Conservation (phyloP, 371 early-diverging fungal species). For the Hamiltosporidium magnivora region DNA sequence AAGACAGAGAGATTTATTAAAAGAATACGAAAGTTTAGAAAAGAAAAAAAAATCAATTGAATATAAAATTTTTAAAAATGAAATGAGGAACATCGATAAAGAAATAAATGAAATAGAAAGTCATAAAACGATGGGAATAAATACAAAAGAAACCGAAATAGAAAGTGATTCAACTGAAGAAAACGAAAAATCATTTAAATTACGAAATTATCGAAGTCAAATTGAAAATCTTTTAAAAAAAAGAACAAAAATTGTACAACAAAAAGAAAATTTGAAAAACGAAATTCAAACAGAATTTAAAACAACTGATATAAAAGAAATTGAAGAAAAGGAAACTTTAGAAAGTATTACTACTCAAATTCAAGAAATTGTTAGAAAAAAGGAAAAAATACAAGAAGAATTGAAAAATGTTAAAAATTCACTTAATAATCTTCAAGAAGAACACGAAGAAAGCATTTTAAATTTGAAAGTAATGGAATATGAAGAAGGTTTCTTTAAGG, state of each 20-base stretch:
- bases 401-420: constrained; percentile 1
- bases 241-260: not conserved
- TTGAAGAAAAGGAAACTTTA: no score
- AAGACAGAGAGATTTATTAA: constrained; percentile 15
- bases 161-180: constrained; percentile 19
- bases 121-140: not conserved
- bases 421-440: constrained; percentile 2
- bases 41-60: constrained; percentile 36
- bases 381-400: constrained; percentile 6
- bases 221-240: not conserved
- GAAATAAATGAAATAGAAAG: constrained; percentile 27
- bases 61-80: constrained; percentile 34
- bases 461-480: not conserved
- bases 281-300: constrained; percentile 7
- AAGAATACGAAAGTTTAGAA: constrained; percentile 19
- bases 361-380: not conserved
- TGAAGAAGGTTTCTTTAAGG: not conserved
- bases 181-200: not conserved
- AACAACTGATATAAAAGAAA: constrained; percentile 9
- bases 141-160: constrained; percentile 8
- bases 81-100: constrained; percentile 32
- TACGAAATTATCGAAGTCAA: not conserved
- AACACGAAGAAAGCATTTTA: constrained; percentile 5
- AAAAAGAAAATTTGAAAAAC: not conserved
- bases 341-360: no score